These are phyloP conservation scores for Salix suchowensis DNA, from an alignment of 345 rosid species.

Conservation along the genomic window DNA sequence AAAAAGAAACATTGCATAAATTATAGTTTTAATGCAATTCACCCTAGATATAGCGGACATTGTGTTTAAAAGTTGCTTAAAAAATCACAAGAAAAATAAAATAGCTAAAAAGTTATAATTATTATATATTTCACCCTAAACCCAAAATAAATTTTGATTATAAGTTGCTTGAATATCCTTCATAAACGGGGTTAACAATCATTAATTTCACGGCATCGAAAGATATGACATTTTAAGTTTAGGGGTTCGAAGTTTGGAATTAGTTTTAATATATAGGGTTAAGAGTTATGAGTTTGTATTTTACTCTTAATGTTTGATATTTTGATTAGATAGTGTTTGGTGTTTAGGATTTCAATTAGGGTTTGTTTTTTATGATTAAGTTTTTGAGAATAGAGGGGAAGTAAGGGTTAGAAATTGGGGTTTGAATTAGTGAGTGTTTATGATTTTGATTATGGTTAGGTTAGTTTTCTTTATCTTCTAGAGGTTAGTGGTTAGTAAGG, in stretches of 20 bases:
- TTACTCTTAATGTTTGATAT: too few relatives aligned
- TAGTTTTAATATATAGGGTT: not conserved
- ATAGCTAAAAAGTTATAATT: not conserved
- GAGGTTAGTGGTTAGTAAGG: too few relatives aligned
- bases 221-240: not conserved
- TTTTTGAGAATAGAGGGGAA: accelerated
- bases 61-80: too few relatives aligned
- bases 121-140: not conserved
- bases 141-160: too few relatives aligned
- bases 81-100: too few relatives aligned
- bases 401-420: too few relatives aligned
- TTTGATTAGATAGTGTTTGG: not conserved
- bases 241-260: not conserved
- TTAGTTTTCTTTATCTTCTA: too few relatives aligned
- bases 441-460: too few relatives aligned
- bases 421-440: too few relatives aligned
- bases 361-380: not conserved
- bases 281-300: too few relatives aligned
- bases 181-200: accelerated
- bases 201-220: accelerated
- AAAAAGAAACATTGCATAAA: too few relatives aligned
- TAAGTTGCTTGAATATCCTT: too few relatives aligned
- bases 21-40: not conserved
- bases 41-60: not conserved
- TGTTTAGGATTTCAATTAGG: not conserved